These are phyloP conservation scores for Mucor irregularis DNA, from an alignment of 371 early-diverging fungal species.

Conservation along the genomic window DNA sequence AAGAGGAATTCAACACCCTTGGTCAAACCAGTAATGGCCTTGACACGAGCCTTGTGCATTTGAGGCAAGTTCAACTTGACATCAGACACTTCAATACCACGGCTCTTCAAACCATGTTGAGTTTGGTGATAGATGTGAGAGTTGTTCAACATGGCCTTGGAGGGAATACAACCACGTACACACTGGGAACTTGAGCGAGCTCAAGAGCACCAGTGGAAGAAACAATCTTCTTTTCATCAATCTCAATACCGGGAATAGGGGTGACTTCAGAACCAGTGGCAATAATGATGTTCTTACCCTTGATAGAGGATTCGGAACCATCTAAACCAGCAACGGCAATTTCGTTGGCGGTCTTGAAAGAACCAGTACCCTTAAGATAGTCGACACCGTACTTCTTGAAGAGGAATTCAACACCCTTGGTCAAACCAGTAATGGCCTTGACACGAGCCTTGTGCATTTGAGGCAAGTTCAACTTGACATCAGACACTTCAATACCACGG, in stretches of 20 bases:
- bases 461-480: conserved; percentile 82
- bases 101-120: conserved; percentile 83
- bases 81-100: conserved; percentile 91
- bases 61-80: conserved; percentile 83
- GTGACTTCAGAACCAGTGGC: conserved; percentile 97
- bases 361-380: conserved; percentile 92
- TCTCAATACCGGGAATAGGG: conserved; percentile 89
- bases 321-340: conserved; percentile 81
- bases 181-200: conserved; percentile 88
- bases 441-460: conserved; percentile 92
- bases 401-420: conserved; percentile 90
- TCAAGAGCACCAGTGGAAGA: conserved; percentile 96
- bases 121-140: conserved; percentile 95
- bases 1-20: conserved; percentile 92
- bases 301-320: conserved; percentile 69
- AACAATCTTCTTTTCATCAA: conserved; percentile 95
- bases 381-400: conserved; percentile 97
- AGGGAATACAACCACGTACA: conserved; percentile 99
- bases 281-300: conserved; percentile 94
- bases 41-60: conserved; percentile 92
- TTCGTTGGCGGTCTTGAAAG: conserved; percentile 75
- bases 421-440: conserved; percentile 86
- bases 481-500: conserved; percentile 92
- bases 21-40: conserved; percentile 88
- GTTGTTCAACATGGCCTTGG: conserved; percentile 96